Percentiles rank a stretch among this genome's conserved stretches.
Conservation (phyloP, 768 basidiomycete species). For the Zangia roseola region DNA sequence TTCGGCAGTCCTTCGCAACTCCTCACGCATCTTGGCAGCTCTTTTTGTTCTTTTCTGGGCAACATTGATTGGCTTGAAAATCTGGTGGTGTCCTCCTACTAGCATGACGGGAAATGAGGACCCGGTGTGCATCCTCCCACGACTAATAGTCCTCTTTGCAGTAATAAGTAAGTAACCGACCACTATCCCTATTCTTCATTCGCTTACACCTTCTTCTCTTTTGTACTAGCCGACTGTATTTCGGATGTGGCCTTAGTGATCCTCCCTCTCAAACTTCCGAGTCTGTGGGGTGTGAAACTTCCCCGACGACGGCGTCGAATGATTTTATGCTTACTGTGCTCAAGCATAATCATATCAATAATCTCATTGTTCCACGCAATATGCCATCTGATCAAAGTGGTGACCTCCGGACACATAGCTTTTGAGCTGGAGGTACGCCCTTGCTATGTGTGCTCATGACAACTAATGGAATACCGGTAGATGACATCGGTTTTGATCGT, state of each 20-base stretch:
- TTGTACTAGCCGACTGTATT: background rate
- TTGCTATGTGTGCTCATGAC: background rate
- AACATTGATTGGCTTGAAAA: background rate
- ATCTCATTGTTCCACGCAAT: background rate
- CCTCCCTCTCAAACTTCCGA: background rate
- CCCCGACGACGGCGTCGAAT: slow-evolving; percentile 1
- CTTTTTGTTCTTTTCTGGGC: background rate
- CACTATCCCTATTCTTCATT: background rate
- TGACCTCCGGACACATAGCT: background rate
- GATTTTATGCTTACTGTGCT: background rate
- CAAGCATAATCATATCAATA: background rate
- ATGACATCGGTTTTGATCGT: slow-evolving; percentile 1
- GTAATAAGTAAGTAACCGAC: background rate
- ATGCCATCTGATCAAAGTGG: background rate
- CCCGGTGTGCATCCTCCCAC: background rate
- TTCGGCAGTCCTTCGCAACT: background rate
- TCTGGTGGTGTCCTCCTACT: background rate
- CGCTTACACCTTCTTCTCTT: background rate
- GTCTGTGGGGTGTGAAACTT: background rate
- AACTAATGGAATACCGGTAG: background rate
- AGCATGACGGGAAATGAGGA: background rate
- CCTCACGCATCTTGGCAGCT: background rate
- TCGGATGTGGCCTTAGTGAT: background rate
- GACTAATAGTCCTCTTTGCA: background rate
- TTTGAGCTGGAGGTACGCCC: background rate